These are phyloP conservation scores for Parastagonospora avenae DNA, from an alignment of 2,329 filamentous ascomycete species.

Conservation along the genomic window DNA sequence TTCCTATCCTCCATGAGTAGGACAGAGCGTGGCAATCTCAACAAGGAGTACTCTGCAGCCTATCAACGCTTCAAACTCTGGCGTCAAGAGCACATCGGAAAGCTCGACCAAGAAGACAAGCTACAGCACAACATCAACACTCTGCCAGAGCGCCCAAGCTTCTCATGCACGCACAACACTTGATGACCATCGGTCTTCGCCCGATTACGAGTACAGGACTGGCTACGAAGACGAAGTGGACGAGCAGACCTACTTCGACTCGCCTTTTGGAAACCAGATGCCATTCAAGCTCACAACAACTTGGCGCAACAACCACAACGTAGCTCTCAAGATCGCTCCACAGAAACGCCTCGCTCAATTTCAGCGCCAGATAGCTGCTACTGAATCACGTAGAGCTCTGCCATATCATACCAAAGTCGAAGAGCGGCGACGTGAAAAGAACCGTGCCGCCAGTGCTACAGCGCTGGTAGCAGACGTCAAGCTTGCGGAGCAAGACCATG, in stretches of 20 bases:
- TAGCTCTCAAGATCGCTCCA: not conserved
- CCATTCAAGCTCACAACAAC: not conserved
- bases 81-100: slow-evolving; percentile 2
- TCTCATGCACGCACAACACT: not conserved
- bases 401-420: too few relatives aligned
- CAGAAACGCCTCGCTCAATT: not conserved
- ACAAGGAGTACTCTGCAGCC: not conserved
- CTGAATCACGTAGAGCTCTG: not conserved
- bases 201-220: not conserved
- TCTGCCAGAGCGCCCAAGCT: not conserved
- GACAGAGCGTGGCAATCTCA: not conserved
- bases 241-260: not conserved
- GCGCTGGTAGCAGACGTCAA: too few relatives aligned
- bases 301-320: not conserved
- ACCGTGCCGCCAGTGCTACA: too few relatives aligned
- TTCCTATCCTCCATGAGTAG: not conserved
- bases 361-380: not conserved
- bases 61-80: slow-evolving; percentile 2
- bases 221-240: not conserved
- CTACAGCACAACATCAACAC: not conserved
- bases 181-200: not conserved
- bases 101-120: not conserved
- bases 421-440: too few relatives aligned
- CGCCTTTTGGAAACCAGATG: not conserved
- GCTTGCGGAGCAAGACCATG: too few relatives aligned